These are phyloP conservation scores for Fusarium avenaceum DNA, from an alignment of 2,329 filamentous ascomycete genomes.

Conservation along the genomic window DNA sequence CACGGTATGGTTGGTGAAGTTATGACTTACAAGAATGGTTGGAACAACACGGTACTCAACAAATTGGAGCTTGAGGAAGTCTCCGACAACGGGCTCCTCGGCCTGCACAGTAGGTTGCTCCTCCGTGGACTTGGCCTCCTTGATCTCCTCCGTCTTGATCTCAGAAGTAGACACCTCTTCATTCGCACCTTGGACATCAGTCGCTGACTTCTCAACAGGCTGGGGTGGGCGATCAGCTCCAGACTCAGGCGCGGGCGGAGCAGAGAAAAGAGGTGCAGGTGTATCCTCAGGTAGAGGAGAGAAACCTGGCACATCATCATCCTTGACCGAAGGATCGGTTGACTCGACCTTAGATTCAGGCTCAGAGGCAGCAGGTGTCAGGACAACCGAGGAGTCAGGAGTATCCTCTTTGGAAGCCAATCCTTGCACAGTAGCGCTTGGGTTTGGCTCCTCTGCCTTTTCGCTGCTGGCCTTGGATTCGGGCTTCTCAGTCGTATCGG, in stretches of 20 bases:
- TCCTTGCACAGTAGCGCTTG: background rate
- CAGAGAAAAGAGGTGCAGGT: constrained; percentile 71
- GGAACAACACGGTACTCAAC: constrained; percentile 95
- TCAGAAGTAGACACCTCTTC: constrained; percentile 17
- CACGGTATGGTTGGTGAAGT: background rate
- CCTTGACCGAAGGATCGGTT: constrained; percentile 26
- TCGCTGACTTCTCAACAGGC: constrained; percentile 31
- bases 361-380: constrained; percentile 46
- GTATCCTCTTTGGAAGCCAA: constrained; percentile 26
- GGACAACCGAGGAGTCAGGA: constrained; percentile 40
- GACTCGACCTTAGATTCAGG: constrained; percentile 38
- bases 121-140: constrained; percentile 20
- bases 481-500: constrained; percentile 20
- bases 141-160: constrained; percentile 9
- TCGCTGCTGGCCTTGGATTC: constrained; percentile 25
- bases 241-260: constrained; percentile 49
- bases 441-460: constrained; percentile 15
- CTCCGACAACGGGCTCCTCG: constrained; percentile 84
- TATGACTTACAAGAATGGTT: constrained; percentile 83
- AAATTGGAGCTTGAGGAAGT: constrained; percentile 95
- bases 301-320: constrained; percentile 48
- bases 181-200: constrained; percentile 10
- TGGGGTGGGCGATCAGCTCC: constrained; percentile 46
- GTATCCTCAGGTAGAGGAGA: constrained; percentile 75
- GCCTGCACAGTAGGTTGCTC: constrained; percentile 33